These are phyloP conservation scores for Craspedostauros australis DNA, from an alignment of 108 stramenopile genomes.

Conservation along the genomic window DNA sequence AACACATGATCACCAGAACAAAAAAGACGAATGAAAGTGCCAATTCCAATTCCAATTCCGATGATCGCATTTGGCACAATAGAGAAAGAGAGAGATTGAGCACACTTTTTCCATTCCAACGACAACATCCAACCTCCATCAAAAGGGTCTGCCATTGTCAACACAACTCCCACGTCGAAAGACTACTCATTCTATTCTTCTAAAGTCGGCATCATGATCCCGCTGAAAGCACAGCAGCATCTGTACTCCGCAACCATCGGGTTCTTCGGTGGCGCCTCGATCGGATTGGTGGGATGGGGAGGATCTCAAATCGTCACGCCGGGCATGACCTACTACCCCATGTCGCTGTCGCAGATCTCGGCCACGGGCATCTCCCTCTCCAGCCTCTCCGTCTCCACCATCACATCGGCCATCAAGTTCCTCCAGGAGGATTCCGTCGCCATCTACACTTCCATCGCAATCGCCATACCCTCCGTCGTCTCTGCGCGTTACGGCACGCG, in stretches of 20 bases:
- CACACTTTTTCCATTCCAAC: no score
- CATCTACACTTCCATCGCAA: not conserved
- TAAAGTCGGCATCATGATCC: no score
- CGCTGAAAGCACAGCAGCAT: not conserved
- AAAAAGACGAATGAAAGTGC: no score
- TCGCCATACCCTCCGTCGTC: slow-evolving; percentile 11
- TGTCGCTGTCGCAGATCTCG: slow-evolving; percentile 15
- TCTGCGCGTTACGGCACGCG: slow-evolving; percentile 16
- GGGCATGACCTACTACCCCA: slow-evolving; percentile 8
- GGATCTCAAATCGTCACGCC: slow-evolving; percentile 22
- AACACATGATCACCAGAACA: no score
- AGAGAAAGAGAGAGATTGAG: no score
- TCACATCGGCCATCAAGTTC: slow-evolving; percentile 9
- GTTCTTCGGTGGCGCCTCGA: not conserved
- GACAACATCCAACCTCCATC: no score
- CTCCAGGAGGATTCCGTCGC: slow-evolving; percentile 4
- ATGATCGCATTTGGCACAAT: no score
- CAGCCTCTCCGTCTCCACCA: slow-evolving; percentile 7
- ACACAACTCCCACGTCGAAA: no score
- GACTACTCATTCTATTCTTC: no score
- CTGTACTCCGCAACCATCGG: not conserved
- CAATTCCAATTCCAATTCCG: no score
- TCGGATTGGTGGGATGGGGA: slow-evolving; percentile 20
- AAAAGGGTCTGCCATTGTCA: no score
- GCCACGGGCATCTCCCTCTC: slow-evolving; percentile 19